Evolutionary conservation across 1,139 yeast genomes (phyloP).

Genomic region (Pichia sp.): DNA sequence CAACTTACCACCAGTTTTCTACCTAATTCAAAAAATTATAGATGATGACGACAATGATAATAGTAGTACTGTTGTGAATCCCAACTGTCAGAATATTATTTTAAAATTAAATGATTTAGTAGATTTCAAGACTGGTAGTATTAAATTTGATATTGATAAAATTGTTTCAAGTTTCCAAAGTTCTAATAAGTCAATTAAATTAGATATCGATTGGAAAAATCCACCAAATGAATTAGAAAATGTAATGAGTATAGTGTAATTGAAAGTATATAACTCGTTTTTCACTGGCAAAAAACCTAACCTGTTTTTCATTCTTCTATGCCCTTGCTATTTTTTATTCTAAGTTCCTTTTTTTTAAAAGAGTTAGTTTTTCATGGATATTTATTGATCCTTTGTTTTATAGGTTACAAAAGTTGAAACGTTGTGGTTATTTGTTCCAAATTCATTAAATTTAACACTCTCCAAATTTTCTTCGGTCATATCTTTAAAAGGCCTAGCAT

Average conservation of each 20-base stretch:
- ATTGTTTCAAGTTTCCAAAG: background rate
- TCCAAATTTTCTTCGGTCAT: slow-evolving; percentile 52
- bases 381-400: slow-evolving; percentile 24
- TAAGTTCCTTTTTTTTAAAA: background rate
- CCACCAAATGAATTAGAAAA: slow-evolving; percentile 14
- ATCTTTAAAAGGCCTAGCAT: slow-evolving; percentile 31
- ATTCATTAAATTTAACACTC: slow-evolving; percentile 62
- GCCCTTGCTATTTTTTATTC: background rate
- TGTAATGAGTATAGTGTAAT: background rate
- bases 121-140: slow-evolving; percentile 5
- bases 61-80: background rate
- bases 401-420: slow-evolving; percentile 78
- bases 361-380: background rate
- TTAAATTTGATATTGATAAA: slow-evolving; percentile 2
- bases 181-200: background rate
- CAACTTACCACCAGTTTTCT: slow-evolving; percentile 31
- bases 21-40: slow-evolving; percentile 14
- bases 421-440: slow-evolving; percentile 62
- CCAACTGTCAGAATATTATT: background rate
- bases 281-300: too few relatives aligned
- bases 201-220: slow-evolving; percentile 10
- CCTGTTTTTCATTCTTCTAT: too few relatives aligned
- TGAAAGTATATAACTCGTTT: background rate
- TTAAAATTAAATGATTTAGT: slow-evolving; percentile 6
- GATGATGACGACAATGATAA: background rate